Conservation (phyloP, 73 alveolate species). For the Paramecium biaurelia region DNA sequence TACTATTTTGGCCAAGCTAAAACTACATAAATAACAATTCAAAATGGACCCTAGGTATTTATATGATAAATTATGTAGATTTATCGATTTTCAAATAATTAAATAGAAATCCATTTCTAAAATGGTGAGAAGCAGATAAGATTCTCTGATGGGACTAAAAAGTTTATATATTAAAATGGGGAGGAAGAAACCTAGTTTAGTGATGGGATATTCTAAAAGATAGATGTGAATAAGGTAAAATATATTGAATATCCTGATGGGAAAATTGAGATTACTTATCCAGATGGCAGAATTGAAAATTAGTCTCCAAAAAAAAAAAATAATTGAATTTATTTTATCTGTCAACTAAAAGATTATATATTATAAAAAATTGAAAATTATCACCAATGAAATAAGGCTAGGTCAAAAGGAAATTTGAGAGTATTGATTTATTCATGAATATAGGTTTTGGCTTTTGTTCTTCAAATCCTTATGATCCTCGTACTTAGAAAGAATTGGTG, state of each 20-base stretch:
- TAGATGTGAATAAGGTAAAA: constrained; percentile 38
- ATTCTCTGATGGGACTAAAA: constrained; percentile 89
- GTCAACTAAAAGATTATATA: not conserved
- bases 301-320: not conserved
- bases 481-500: not conserved
- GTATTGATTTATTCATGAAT: not conserved
- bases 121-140: constrained; percentile 94
- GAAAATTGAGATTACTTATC: constrained; percentile 22
- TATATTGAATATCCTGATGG: constrained; percentile 60
- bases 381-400: not conserved
- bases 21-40: constrained; percentile 92
- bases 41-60: constrained; percentile 87
- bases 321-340: not conserved
- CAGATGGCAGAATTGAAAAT: not conserved
- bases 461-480: constrained; percentile 28
- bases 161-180: constrained; percentile 83
- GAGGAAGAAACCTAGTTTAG: constrained; percentile 80
- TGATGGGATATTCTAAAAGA: constrained; percentile 45
- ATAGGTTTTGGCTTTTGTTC: constrained; percentile 46
- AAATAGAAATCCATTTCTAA: constrained; percentile 94
- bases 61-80: constrained; percentile 45
- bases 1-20: constrained; percentile 93
- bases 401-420: constrained; percentile 57
- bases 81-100: constrained; percentile 83
- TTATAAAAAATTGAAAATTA: not conserved